Evolutionary conservation across 2,329 filamentous ascomycete species (phyloP), one percentile per base, ranked within the genome.

Genomic region (Elsinoe arachidis): DNA sequence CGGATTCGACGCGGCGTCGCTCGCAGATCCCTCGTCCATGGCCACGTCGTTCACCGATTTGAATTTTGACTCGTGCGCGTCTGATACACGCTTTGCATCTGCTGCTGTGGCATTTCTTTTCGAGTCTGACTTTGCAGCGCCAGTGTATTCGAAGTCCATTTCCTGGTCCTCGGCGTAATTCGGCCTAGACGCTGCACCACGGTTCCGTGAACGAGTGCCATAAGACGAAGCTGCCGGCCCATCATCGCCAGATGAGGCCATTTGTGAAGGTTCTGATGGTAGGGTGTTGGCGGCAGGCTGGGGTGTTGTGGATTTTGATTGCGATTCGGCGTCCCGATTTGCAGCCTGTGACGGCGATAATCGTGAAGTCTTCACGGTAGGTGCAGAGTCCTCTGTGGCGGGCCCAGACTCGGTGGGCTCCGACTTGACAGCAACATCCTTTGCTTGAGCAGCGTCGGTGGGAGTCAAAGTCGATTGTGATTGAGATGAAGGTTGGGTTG

Each of bases 141-240:
- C 79, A 75, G 69, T 66, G 64, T 79, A 81, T 67, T 96, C 92
- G 70, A 90, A 89, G 69, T 97, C 93, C 72, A 88, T 84, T 67
- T 97, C 92, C 64, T 91, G 79, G 72, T 96, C 92, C 55, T 61
- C 93, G 53, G 93, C 92, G 73, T 99, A 99, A 73, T 99, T 99
- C 63, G 87, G 85, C 64, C 93, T 87, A 65, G 87, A 80, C 63
- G 81, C 83, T 66, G 87, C 87, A 58, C 82, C 85, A 67, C 91
- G 86, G 73, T 95, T 95, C 70, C 93, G 87, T 65, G 91, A 96
- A 66, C 91, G 87, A 70, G 93, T 99, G 67, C 92, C 92, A 73
- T 99, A 96, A 49, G 84, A 85, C 64, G 83, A 84, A 53, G 86
- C 44, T 38, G 67, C 68, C 39, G 62, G 58, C 44, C 57, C 62